Conservation (phyloP, 2,329 filamentous ascomycete species). For the Daldinia sp. region DNA sequence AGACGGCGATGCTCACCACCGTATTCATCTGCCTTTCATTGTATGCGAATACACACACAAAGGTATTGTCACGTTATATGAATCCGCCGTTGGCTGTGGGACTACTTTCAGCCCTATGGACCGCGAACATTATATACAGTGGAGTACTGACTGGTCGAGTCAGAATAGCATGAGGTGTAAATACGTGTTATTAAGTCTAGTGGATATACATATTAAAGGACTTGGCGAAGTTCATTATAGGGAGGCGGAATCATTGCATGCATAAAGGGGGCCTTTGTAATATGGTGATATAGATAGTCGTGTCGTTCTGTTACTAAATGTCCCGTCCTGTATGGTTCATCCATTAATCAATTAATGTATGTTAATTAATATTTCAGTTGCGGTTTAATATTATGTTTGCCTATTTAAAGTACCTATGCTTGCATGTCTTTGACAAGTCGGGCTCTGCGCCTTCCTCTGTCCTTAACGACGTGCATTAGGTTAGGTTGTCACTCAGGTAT, state of each 20-base stretch:
- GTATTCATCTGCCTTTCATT: conserved; percentile 47
- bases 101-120: conserved; percentile 43
- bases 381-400: neutral
- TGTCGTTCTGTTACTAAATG: neutral
- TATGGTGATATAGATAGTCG: no score
- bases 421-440: neutral
- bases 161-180: neutral
- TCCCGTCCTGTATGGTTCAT: no score
- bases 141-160: neutral
- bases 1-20: conserved; percentile 46
- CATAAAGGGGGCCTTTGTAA: neutral
- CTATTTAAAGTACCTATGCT: neutral
- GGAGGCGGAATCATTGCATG: neutral
- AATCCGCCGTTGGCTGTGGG: conserved; percentile 36
- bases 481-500: neutral
- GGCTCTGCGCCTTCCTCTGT: neutral
- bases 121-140: conserved; percentile 41
- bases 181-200: neutral
- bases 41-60: conserved; percentile 44
- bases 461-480: neutral
- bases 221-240: neutral
- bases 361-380: no score
- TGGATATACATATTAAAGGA: neutral
- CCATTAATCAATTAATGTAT: no score
- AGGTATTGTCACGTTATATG: conserved; percentile 39